A percentile compares a stretch with the other conserved stretches of the same genome.
phyloP scores from a whole-genome alignment of 164 flowering plant genomes.

The Nelumbo lutea region DNA sequence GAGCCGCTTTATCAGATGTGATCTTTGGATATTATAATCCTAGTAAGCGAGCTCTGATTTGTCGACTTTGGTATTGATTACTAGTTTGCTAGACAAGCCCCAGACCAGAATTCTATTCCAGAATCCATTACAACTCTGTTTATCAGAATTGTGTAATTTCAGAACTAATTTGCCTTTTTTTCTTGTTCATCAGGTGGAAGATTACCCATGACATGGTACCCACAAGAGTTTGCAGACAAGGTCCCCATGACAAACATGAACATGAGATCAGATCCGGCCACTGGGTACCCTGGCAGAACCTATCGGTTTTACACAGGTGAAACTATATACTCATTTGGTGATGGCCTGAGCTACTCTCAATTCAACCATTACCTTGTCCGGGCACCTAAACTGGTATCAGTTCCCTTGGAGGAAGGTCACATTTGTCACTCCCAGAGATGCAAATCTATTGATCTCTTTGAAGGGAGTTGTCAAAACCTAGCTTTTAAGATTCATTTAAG shows the following conservation, averaged over 20 bases:
- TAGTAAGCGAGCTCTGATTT: slow-evolving; percentile 32
- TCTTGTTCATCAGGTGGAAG: slow-evolving; percentile 61
- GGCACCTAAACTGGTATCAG: slow-evolving; percentile 55
- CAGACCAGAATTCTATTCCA: no score
- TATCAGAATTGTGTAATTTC: no score
- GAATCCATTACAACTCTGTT: no score
- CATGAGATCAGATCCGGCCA: slow-evolving; percentile 84
- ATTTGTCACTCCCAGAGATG: slow-evolving; percentile 50
- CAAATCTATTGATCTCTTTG: slow-evolving; percentile 49
- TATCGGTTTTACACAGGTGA: slow-evolving; percentile 89
- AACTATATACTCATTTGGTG: slow-evolving; percentile 71
- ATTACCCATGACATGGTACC: slow-evolving; percentile 98
- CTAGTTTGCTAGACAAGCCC: background rate
- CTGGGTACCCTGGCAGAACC: slow-evolving; percentile 84
- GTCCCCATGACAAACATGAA: slow-evolving; percentile 95
- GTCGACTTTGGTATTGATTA: background rate
- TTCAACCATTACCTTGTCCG: slow-evolving; percentile 50
- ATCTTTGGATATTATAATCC: slow-evolving; percentile 77
- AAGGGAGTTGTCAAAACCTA: slow-evolving; percentile 40
- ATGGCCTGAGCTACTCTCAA: slow-evolving; percentile 72
- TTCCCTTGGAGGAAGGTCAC: slow-evolving; percentile 64
- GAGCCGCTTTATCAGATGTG: slow-evolving; percentile 86
- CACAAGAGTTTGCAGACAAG: slow-evolving; percentile 70
- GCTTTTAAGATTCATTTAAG: slow-evolving; percentile 57
- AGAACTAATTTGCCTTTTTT: background rate